These are phyloP conservation scores for Aspergillus piperis DNA, from an alignment of 2,329 filamentous ascomycete genomes.

Conservation along the genomic window DNA sequence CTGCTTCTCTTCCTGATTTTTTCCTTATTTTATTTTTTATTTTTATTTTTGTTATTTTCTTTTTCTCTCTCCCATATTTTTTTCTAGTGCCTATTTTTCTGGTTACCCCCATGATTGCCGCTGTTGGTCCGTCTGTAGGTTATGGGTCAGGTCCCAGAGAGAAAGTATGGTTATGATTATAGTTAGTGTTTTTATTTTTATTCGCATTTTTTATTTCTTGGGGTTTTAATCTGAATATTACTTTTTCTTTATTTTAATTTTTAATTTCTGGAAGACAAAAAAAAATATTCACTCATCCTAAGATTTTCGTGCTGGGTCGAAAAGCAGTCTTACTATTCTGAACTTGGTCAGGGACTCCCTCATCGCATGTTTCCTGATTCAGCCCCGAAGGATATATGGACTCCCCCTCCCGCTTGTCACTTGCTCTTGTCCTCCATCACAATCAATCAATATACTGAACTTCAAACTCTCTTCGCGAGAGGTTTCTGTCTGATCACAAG, in stretches of 20 bases:
- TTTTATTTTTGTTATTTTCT: background rate
- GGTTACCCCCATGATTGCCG: conserved; percentile 1
- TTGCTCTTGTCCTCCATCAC: conserved; percentile 17
- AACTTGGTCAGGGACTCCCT: conserved; percentile 12
- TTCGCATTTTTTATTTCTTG: background rate
- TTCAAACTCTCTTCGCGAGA: conserved; percentile 17
- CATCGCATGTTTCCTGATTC: conserved; percentile 8
- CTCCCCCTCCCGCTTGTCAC: conserved; percentile 22
- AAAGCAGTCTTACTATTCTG: conserved; percentile 2
- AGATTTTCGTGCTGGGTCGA: background rate
- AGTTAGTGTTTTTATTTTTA: conserved; percentile 4
- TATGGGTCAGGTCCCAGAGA: conserved; percentile 2
- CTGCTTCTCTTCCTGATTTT: conserved; percentile 1
- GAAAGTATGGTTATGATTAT: background rate
- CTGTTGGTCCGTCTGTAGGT: conserved; percentile 1
- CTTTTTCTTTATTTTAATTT: conserved; percentile 6
- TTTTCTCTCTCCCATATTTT: background rate
- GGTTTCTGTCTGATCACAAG: conserved; percentile 18
- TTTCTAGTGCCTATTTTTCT: conserved; percentile 1
- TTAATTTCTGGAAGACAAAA: background rate
- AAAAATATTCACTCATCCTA: background rate
- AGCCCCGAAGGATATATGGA: conserved; percentile 19
- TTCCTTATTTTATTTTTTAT: background rate
- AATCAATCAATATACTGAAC: conserved; percentile 15
- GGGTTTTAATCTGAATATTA: background rate